These are phyloP conservation scores for Isabelozyma rhagii DNA, from an alignment of 805 yeast species.

Conservation along the genomic window DNA sequence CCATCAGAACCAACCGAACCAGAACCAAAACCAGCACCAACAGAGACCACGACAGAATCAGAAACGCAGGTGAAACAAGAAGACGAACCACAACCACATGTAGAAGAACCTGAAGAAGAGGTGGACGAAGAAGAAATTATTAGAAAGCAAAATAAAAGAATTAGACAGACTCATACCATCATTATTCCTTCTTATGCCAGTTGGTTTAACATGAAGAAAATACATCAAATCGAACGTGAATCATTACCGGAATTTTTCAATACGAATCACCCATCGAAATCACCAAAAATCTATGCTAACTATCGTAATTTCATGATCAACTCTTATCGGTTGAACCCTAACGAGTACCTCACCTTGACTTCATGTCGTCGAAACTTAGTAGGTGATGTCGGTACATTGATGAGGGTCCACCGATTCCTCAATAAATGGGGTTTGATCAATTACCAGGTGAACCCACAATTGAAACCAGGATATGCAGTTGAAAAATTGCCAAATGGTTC, in stretches of 20 bases:
- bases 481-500: conserved; percentile 46
- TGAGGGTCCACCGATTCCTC: conserved; percentile 79
- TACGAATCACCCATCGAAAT: conserved; percentile 67
- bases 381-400: conserved; percentile 86
- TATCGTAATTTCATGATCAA: conserved; percentile 88
- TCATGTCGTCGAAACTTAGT: conserved; percentile 88
- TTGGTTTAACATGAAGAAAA: conserved; percentile 75
- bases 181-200: conserved; percentile 83
- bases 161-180: conserved; percentile 74
- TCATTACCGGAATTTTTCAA: conserved; percentile 87
- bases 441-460: conserved; percentile 83
- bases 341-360: conserved; percentile 84
- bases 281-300: conserved; percentile 75
- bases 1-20: background rate
- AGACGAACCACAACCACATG: background rate
- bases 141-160: conserved; percentile 2
- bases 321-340: conserved; percentile 83
- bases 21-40: background rate
- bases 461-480: conserved; percentile 60
- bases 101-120: conserved; percentile 1
- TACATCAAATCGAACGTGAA: conserved; percentile 76
- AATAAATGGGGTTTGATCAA: conserved; percentile 92
- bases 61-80: background rate
- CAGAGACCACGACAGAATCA: background rate
- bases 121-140: conserved; percentile 1